Percentiles rank a stretch among this genome's conserved stretches.
phyloP scores from a whole-genome alignment of 177 flowering plant genomes.

The Vitis hybrid region DNA sequence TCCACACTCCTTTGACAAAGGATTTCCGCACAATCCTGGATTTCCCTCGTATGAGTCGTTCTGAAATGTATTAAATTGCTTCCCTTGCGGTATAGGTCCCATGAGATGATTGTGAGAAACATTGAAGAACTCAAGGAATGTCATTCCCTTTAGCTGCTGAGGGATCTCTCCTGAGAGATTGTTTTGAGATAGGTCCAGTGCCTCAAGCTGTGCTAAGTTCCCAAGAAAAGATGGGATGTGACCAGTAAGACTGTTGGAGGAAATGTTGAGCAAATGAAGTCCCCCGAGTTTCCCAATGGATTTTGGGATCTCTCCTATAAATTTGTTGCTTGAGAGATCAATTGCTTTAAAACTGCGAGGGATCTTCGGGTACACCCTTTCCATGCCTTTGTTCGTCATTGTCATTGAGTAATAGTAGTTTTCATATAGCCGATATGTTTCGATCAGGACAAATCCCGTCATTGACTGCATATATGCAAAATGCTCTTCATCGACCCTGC shows the following conservation, averaged over 20 bases:
- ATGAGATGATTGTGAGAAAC: not conserved
- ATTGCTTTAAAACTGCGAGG: not conserved
- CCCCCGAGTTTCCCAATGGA: not conserved
- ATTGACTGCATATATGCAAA: too few species aligned
- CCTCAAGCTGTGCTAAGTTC: not conserved
- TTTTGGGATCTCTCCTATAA: not conserved
- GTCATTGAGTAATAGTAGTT: not conserved
- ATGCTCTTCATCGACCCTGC: too few species aligned
- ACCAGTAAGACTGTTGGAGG: not conserved
- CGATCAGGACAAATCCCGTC: too few species aligned
- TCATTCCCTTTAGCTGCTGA: not conserved
- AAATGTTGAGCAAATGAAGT: not conserved
- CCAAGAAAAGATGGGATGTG: not conserved
- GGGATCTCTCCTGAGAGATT: not conserved
- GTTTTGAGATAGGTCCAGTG: constrained; percentile 2
- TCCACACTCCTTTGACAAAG: not conserved
- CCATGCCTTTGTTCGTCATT: constrained; percentile 1
- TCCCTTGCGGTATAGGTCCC: not conserved
- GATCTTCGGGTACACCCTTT: not conserved
- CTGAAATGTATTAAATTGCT: not conserved
- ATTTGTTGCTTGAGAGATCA: constrained; percentile 5
- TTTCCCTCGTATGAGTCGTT: not conserved
- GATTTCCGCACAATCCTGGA: not conserved
- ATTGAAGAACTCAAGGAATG: not conserved
- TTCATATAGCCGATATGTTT: not conserved